A percentile compares a stretch with the other conserved stretches of the same genome.
Conservation (phyloP, 768 basidiomycete genomes). For the Russula griseocarnosa region DNA sequence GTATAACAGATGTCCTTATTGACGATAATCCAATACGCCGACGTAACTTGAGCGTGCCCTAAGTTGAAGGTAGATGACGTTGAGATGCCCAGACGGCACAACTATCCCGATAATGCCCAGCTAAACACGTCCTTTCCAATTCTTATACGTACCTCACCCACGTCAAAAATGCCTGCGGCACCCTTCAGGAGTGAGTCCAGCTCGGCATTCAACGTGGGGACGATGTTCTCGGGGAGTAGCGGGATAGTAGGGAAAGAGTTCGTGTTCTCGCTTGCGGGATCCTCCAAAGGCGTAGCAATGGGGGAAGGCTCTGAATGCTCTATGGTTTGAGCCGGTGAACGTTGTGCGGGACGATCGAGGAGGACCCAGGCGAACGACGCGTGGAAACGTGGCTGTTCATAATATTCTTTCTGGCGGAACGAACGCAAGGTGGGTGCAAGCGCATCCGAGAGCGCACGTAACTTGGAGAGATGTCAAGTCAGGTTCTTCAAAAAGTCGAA, state of each 20-base stretch:
- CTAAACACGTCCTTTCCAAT: conserved; percentile 17
- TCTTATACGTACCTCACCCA: conserved; percentile 13
- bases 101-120: conserved; percentile 5
- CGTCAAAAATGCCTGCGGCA: not conserved
- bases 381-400: conserved; percentile 78
- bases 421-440: conserved; percentile 55
- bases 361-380: conserved; percentile 87
- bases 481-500: not conserved
- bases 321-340: not conserved
- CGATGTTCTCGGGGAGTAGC: conserved; percentile 7
- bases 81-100: not conserved
- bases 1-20: not conserved
- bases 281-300: not conserved
- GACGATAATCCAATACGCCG: not conserved
- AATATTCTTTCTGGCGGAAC: conserved; percentile 76
- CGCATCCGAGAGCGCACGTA: conserved; percentile 50
- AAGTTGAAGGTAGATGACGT: not conserved
- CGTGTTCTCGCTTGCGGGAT: conserved; percentile 11
- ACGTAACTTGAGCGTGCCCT: not conserved
- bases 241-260: not conserved
- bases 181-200: conserved; percentile 4
- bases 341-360: conserved; percentile 38
- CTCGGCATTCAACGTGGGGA: conserved; percentile 10
- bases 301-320: not conserved
- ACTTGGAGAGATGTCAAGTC: conserved; percentile 42